A percentile compares a stretch with the other conserved stretches of the same genome.
Evolutionary conservation across 257 asterid species (phyloP).

Genomic region (Solanum pinnatisectum): DNA sequence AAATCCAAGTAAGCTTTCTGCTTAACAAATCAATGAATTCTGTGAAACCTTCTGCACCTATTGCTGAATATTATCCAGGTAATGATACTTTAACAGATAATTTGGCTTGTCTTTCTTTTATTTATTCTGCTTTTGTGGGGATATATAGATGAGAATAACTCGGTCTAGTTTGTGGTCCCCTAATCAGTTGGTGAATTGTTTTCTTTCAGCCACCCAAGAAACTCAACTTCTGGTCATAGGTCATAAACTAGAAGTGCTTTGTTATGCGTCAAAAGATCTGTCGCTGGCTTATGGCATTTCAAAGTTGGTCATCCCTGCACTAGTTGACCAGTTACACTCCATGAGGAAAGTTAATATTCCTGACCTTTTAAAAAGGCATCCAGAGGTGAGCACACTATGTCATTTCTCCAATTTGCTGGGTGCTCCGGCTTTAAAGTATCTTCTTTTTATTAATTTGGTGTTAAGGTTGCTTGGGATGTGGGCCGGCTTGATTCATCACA

Average conservation of each 20-base stretch:
- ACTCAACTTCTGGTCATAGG: conserved; percentile 57
- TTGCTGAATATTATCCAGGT: conserved; percentile 91
- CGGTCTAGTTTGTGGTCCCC: neutral
- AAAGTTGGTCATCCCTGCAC: conserved; percentile 73
- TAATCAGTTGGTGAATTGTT: conserved; percentile 8
- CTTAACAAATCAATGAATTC: conserved; percentile 64
- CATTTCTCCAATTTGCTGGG: neutral
- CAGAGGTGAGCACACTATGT: conserved; percentile 38
- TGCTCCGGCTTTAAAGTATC: neutral
- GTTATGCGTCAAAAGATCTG: conserved; percentile 65
- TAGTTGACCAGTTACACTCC: conserved; percentile 63
- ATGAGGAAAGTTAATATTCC: conserved; percentile 53
- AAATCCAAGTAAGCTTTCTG: conserved; percentile 59
- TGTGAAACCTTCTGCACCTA: conserved; percentile 52
- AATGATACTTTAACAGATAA: conserved; percentile 1
- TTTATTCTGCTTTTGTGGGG: neutral
- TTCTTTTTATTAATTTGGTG: neutral
- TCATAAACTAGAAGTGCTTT: conserved; percentile 68
- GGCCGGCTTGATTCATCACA: neutral
- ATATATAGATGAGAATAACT: neutral
- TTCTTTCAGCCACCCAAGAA: conserved; percentile 53
- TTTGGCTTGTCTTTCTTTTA: neutral
- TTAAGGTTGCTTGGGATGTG: neutral
- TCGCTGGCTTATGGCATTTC: conserved; percentile 43
- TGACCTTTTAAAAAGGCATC: conserved; percentile 44